Evolutionary conservation across 345 rosid species (phyloP).

Genomic region (Bruguiera parviflora): DNA sequence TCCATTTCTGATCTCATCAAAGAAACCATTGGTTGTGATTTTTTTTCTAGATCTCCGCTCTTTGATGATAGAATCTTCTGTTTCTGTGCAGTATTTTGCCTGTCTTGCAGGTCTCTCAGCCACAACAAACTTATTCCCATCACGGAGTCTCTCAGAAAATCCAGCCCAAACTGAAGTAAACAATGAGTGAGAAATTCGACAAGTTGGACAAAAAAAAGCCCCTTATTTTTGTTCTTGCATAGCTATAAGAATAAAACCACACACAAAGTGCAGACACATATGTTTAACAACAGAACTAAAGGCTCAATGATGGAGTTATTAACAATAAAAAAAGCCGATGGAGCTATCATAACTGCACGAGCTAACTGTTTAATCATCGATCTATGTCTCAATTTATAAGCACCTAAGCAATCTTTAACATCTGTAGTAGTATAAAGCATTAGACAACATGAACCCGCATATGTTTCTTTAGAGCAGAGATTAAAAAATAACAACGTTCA

Average conservation of each 20-base stretch:
- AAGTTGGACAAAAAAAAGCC: not conserved
- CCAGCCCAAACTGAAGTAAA: conserved; percentile 87
- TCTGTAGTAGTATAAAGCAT: too few species aligned
- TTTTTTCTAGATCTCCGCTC: conserved; percentile 63
- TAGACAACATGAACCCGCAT: too few species aligned
- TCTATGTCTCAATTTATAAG: too few species aligned
- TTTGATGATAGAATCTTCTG: conserved; percentile 58
- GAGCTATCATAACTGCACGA: too few species aligned
- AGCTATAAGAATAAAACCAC: not conserved
- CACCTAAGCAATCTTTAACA: too few species aligned
- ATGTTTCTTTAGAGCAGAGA: too few species aligned
- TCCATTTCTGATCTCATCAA: conserved; percentile 49
- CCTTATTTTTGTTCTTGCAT: not conserved
- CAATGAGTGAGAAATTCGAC: not conserved
- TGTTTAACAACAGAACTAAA: too few species aligned
- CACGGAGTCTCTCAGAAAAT: conserved; percentile 72
- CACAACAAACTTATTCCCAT: conserved; percentile 81
- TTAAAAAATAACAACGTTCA: too few species aligned
- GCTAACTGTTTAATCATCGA: too few species aligned
- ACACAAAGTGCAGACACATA: too few species aligned
- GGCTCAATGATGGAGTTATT: too few species aligned
- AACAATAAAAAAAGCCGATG: too few species aligned
- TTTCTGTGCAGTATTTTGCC: conserved; percentile 55
- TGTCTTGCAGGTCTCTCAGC: conserved; percentile 66
- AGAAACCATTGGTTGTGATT: conserved; percentile 54